Base-by-base conservation (phyloP, 2,329 filamentous ascomycete species). In the Paraphaeosphaeria sporulosa region DNA sequence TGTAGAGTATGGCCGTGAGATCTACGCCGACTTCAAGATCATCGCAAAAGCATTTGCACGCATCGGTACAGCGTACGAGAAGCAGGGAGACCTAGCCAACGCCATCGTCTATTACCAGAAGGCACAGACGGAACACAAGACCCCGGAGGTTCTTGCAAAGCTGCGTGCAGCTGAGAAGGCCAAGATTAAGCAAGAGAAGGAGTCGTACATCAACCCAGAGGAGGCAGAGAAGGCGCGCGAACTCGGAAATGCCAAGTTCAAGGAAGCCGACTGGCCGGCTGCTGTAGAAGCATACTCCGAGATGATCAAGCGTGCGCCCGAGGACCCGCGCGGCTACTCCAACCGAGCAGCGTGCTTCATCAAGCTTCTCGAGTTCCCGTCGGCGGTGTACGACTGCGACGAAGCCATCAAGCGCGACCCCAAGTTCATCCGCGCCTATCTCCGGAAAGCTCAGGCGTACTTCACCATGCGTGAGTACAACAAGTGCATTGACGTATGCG, bases 391-490 rank as follows among this genome's bases (percentile, higher is more conserved):
- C 51, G 96, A 99, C 82, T 98, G 95, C 79, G 90, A 97, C 78
- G 83, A 87, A 68, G 95, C 95, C 47, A 96, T 97, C 82, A 91
- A 93, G 86, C 91, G 90, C 71, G 95, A 99, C 72, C 86, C 91
- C 59, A 90, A 90, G 75, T 99, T 99, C 80, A 94, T 98, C 81
- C 89, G 94, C 58, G 95, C 95, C 8, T 98, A 98, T 80, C 90
- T 99, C 71, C 90, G 95, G 77, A 98, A 97, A 85, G 94, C 94
- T 0, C 94, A 98, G 82, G 93, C 93, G 44, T 92, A 94, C 79
- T 93, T 95, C 69, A 93, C 93, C 71, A 99, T 99, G 95, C 92
- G 95, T 79, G 94, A 99, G 80, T 98, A 97, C 85, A 97, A 90
- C 79, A 94, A 94, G 79, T 96, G 92, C 75, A 84, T 98, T 60